Percentiles rank a stretch among this genome's conserved stretches.
Evolutionary conservation across 2,329 filamentous ascomycete genomes (phyloP).

Genomic region (Knufia fluminis): DNA sequence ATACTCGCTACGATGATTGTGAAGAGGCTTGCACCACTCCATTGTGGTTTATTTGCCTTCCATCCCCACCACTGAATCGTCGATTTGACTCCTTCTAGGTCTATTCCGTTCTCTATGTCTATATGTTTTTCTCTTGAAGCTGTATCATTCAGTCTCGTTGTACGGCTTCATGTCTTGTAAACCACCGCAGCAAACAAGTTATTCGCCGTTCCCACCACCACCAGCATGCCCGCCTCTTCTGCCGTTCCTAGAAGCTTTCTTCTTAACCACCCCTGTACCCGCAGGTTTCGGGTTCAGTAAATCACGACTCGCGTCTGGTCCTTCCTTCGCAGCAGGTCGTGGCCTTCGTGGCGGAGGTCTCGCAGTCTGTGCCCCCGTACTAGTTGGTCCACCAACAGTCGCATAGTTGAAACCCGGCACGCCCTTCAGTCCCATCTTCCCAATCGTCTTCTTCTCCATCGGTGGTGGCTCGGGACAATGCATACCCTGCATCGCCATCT

Average conservation of each 20-base stretch:
- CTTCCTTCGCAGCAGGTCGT: not conserved
- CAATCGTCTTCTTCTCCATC: conserved; percentile 30
- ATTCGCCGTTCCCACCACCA: too few species aligned
- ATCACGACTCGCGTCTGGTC: not conserved
- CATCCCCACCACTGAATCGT: too few species aligned
- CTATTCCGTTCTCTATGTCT: too few species aligned
- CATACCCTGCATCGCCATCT: conserved; percentile 30
- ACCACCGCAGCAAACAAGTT: too few species aligned
- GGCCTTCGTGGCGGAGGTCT: not conserved
- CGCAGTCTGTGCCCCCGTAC: not conserved
- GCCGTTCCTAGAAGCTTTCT: not conserved
- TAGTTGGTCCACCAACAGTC: not conserved
- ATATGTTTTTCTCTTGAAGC: too few species aligned
- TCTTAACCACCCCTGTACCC: conserved; percentile 1
- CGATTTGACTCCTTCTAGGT: too few species aligned
- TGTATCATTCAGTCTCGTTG: too few species aligned
- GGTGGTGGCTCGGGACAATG: conserved; percentile 30
- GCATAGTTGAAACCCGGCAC: conserved; percentile 23
- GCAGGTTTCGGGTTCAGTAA: not conserved
- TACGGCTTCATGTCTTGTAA: too few species aligned
- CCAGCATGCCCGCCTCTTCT: not conserved
- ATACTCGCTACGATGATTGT: too few species aligned
- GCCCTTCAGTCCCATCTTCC: conserved; percentile 33
- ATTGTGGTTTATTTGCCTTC: too few species aligned
- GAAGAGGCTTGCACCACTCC: too few species aligned